Evolutionary conservation across 2,329 filamentous ascomycete species (phyloP).

Genomic region (Rosellinia necatrix): DNA sequence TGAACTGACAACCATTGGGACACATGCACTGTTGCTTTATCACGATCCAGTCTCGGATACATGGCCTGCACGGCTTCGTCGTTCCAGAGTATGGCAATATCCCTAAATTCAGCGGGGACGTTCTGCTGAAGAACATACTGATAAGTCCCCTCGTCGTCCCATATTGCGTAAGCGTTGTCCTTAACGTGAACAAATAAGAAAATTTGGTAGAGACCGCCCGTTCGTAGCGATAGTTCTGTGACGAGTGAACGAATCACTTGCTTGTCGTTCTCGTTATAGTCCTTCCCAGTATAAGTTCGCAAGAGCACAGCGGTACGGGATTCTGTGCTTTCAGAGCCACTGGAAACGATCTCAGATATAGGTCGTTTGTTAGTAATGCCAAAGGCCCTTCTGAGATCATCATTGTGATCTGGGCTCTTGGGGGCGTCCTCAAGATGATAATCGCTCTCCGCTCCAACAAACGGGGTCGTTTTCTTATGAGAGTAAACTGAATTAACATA

Average conservation of each 20-base stretch:
- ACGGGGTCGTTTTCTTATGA: constrained; percentile 29
- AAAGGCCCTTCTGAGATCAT: constrained; percentile 22
- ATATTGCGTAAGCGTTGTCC: constrained; percentile 61
- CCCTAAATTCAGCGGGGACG: constrained; percentile 71
- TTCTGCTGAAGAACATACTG: constrained; percentile 62
- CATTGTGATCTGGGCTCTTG: constrained; percentile 22
- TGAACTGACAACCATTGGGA: constrained; percentile 75
- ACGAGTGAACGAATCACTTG: constrained; percentile 80
- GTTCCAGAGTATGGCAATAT: constrained; percentile 76
- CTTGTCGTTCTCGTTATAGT: constrained; percentile 79
- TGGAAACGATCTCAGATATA: constrained; percentile 10
- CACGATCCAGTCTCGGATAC: constrained; percentile 73
- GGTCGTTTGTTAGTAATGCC: neutral
- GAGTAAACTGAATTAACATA: constrained; percentile 49
- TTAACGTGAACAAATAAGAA: constrained; percentile 82
- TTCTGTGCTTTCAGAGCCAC: constrained; percentile 41
- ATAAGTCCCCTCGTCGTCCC: constrained; percentile 63
- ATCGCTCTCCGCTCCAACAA: constrained; percentile 25
- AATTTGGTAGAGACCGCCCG: constrained; percentile 80
- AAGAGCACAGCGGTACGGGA: constrained; percentile 74
- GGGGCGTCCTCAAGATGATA: constrained; percentile 18
- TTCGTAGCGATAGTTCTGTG: constrained; percentile 74
- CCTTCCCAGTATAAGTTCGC: constrained; percentile 74
- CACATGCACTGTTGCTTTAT: constrained; percentile 58
- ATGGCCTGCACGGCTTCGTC: constrained; percentile 74